Percentiles rank a stretch among this genome's conserved stretches.
Evolutionary conservation across 2,329 filamentous ascomycete species (phyloP).

Genomic region (Nemania sp.): DNA sequence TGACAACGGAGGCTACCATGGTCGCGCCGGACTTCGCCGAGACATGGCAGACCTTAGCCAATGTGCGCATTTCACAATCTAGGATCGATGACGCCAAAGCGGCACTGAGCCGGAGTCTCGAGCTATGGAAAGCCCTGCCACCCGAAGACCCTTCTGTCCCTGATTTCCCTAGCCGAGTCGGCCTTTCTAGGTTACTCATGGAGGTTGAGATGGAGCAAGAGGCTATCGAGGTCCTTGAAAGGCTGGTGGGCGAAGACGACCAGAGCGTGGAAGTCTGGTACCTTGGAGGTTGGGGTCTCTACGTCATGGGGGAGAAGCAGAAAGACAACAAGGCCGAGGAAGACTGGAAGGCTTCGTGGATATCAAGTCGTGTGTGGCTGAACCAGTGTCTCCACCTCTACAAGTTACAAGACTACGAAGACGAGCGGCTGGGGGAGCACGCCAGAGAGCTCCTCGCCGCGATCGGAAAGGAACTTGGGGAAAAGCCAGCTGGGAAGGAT

Average conservation of each 20-base stretch:
- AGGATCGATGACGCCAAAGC: slow-evolving; percentile 77
- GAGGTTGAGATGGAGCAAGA: slow-evolving; percentile 86
- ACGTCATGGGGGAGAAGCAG: slow-evolving; percentile 74
- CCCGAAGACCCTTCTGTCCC: slow-evolving; percentile 75
- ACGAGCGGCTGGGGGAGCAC: slow-evolving; percentile 76
- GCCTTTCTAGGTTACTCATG: slow-evolving; percentile 82
- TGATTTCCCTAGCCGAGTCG: slow-evolving; percentile 84
- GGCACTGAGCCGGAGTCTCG: slow-evolving; percentile 78
- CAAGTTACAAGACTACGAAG: slow-evolving; percentile 78
- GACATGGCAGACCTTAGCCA: slow-evolving; percentile 94
- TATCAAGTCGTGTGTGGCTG: slow-evolving; percentile 81
- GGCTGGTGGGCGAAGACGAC: slow-evolving; percentile 86
- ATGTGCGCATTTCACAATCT: slow-evolving; percentile 87
- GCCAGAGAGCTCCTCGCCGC: slow-evolving; percentile 69
- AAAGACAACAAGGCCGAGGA: slow-evolving; percentile 51
- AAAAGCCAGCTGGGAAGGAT: slow-evolving; percentile 59
- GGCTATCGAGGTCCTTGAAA: slow-evolving; percentile 82
- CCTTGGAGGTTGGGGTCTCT: slow-evolving; percentile 90
- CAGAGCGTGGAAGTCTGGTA: slow-evolving; percentile 97
- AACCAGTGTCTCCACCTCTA: slow-evolving; percentile 82
- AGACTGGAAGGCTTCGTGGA: slow-evolving; percentile 66
- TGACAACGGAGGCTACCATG: slow-evolving; percentile 88
- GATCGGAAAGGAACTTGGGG: slow-evolving; percentile 68
- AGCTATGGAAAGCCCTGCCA: slow-evolving; percentile 79
- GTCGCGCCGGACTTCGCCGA: slow-evolving; percentile 81